Conservation (phyloP, 2,329 filamentous ascomycete species). For the Aspergillus japonicus region DNA sequence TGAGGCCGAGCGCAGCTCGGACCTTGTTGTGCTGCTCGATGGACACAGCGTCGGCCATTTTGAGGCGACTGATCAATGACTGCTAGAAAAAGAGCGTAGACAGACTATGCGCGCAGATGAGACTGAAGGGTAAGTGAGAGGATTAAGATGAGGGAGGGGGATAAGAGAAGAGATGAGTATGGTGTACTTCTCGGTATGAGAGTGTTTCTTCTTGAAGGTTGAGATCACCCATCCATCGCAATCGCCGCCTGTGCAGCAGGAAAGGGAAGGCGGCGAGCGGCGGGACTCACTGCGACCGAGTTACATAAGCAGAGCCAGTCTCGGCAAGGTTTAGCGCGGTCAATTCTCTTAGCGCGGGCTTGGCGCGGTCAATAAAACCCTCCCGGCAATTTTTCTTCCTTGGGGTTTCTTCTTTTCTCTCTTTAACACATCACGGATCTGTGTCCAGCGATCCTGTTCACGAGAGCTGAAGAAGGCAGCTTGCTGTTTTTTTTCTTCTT, state of each 20-base stretch:
- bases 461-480: slow-evolving; percentile 11
- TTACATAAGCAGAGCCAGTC: slow-evolving; percentile 20
- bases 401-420: slow-evolving; percentile 41
- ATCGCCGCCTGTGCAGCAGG: neutral
- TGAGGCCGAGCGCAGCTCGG: slow-evolving; percentile 82
- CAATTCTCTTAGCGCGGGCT: slow-evolving; percentile 20
- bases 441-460: slow-evolving; percentile 77
- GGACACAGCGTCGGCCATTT: slow-evolving; percentile 59
- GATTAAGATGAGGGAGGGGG: neutral
- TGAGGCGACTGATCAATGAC: slow-evolving; percentile 12
- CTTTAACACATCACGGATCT: slow-evolving; percentile 63
- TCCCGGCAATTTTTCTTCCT: slow-evolving; percentile 34
- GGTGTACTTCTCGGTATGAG: neutral
- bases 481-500: slow-evolving; percentile 34
- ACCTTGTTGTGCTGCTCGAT: slow-evolving; percentile 95
- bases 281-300: neutral
- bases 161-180: neutral
- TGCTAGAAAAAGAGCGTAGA: neutral
- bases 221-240: neutral
- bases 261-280: neutral
- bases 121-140: neutral
- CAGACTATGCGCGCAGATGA: slow-evolving; percentile 3
- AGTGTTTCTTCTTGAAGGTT: neutral
- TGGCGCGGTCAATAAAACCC: slow-evolving; percentile 35
- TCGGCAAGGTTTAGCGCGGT: slow-evolving; percentile 24